A percentile compares a stretch with the other conserved stretches of the same genome.
phyloP scores from a whole-genome alignment of 176 grass and related monocot genomes.

The Phoenix dactylifera region DNA sequence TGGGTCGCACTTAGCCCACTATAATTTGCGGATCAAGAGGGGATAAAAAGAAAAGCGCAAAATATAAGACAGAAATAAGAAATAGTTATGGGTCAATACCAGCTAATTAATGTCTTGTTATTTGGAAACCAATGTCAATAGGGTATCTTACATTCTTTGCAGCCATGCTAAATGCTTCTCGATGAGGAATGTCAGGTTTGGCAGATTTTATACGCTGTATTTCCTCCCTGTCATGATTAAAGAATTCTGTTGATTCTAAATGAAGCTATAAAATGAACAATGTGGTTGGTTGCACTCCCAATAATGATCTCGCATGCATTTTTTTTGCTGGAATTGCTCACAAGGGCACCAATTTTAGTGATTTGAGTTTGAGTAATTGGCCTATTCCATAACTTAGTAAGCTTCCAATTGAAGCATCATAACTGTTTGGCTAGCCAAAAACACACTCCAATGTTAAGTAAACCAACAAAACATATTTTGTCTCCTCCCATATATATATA shows the following conservation, averaged over 20 bases:
- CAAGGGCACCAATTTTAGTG: no score
- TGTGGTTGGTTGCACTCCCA: no score
- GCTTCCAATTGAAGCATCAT: no score
- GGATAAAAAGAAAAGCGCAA: background rate
- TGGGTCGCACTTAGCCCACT: conserved; percentile 96
- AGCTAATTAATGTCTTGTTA: no score
- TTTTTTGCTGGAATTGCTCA: no score
- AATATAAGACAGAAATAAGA: background rate
- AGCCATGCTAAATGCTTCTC: conserved; percentile 99
- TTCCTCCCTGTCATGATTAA: conserved; percentile 64
- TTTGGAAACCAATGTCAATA: background rate
- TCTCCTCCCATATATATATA: no score
- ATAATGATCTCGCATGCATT: no score
- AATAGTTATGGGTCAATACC: background rate
- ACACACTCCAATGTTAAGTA: no score
- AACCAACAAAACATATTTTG: no score
- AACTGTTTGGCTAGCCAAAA: no score
- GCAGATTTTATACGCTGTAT: conserved; percentile 97
- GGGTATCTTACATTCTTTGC: conserved; percentile 81
- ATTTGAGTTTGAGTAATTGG: no score
- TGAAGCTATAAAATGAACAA: background rate
- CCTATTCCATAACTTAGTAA: no score
- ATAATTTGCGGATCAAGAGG: background rate
- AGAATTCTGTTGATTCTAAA: background rate
- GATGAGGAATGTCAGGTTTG: conserved; percentile 87